phyloP scores from a whole-genome alignment of 2,329 filamentous ascomycete genomes.

The Fusarium longipes region DNA sequence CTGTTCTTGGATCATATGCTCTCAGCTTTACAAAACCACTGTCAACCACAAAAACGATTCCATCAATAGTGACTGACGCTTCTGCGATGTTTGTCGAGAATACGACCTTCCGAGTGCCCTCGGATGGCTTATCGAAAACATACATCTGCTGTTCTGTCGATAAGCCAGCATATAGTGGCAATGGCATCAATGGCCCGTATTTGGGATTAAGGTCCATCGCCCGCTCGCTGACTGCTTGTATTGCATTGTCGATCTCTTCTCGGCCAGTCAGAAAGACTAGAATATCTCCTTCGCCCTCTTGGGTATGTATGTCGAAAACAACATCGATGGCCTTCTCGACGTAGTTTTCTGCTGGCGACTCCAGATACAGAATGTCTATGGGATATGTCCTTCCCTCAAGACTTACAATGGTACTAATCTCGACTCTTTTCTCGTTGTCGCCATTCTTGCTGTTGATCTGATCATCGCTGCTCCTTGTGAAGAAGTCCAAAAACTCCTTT shows the following conservation, averaged over 20 bases:
- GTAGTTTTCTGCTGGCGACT: slow-evolving; percentile 84
- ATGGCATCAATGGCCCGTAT: slow-evolving; percentile 48
- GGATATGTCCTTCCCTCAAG: slow-evolving; percentile 90
- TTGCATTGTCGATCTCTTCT: slow-evolving; percentile 87
- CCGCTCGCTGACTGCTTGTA: slow-evolving; percentile 83
- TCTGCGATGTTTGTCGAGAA: slow-evolving; percentile 97
- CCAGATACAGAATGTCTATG: slow-evolving; percentile 86
- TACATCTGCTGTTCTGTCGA: slow-evolving; percentile 94
- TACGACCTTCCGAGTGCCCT: slow-evolving; percentile 89
- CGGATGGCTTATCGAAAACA: slow-evolving; percentile 85
- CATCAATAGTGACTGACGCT: slow-evolving; percentile 93
- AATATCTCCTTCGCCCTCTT: slow-evolving; percentile 86
- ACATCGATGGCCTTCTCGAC: slow-evolving; percentile 84
- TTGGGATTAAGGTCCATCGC: slow-evolving; percentile 65
- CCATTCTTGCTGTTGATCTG: slow-evolving; percentile 44
- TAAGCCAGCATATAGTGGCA: slow-evolving; percentile 90
- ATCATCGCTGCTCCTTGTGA: slow-evolving; percentile 60
- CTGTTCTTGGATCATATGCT: slow-evolving; percentile 83
- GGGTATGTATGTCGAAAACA: slow-evolving; percentile 86
- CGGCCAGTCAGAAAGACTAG: slow-evolving; percentile 91
- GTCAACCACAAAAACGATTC: slow-evolving; percentile 91
- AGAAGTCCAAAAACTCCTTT: slow-evolving; percentile 85
- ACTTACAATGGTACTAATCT: slow-evolving; percentile 72
- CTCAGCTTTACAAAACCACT: slow-evolving; percentile 91
- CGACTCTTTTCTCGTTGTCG: slow-evolving; percentile 47